Evolutionary conservation across 768 basidiomycete species (phyloP).

Genomic region (Heimioporus sp.): DNA sequence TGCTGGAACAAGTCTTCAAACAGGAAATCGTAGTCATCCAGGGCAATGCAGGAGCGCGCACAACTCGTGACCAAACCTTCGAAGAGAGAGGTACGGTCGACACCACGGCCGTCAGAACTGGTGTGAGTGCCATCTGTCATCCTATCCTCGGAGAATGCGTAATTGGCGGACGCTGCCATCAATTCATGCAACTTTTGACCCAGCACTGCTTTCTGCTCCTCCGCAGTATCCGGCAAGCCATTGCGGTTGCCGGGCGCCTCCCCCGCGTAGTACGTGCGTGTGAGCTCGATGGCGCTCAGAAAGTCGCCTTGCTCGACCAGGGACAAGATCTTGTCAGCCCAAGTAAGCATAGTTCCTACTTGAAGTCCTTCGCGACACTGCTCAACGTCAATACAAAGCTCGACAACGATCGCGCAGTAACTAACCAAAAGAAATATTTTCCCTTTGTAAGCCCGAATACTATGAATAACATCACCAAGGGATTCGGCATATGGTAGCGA

Average conservation of each 20-base stretch:
- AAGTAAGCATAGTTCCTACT: slow-evolving; percentile 86
- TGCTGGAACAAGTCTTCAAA: slow-evolving; percentile 93
- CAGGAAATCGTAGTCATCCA: slow-evolving; percentile 80
- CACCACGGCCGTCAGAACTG: slow-evolving; percentile 81
- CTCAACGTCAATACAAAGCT: slow-evolving; percentile 5
- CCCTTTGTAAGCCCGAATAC: slow-evolving; percentile 80
- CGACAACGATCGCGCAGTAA: neutral
- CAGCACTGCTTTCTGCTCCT: slow-evolving; percentile 60
- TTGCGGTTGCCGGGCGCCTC: slow-evolving; percentile 84
- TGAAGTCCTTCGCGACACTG: slow-evolving; percentile 65
- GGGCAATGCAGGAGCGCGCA: slow-evolving; percentile 74
- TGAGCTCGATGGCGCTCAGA: slow-evolving; percentile 83
- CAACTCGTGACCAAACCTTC: slow-evolving; percentile 81
- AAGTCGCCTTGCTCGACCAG: slow-evolving; percentile 87
- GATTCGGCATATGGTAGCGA: slow-evolving; percentile 48
- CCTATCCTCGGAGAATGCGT: slow-evolving; percentile 93
- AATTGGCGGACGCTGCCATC: slow-evolving; percentile 83
- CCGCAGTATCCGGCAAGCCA: slow-evolving; percentile 69
- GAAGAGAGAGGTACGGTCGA: slow-evolving; percentile 88
- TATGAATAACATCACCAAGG: slow-evolving; percentile 58
- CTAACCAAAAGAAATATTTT: slow-evolving; percentile 89
- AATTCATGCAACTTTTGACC: slow-evolving; percentile 77
- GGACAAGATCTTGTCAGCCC: slow-evolving; percentile 90
- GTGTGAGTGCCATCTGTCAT: slow-evolving; percentile 87
- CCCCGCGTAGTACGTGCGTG: slow-evolving; percentile 77